Evolutionary conservation across 192 early-diverging fungal genomes (phyloP).

Genomic region (Lunasporangiospora selenospora): DNA sequence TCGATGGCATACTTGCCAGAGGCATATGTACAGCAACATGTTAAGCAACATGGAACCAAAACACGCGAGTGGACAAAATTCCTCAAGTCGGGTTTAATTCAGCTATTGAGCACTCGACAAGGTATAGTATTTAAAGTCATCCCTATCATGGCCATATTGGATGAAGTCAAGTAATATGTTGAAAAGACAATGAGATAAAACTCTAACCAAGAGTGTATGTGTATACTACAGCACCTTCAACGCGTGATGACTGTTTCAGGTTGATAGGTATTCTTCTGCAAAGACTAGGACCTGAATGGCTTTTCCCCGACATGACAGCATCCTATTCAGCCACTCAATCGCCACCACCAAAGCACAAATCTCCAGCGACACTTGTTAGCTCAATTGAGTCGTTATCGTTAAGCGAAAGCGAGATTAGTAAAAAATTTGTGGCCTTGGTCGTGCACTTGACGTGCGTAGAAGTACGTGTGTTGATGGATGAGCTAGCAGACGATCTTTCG

Average conservation of each 20-base stretch:
- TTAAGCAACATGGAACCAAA: conserved; percentile 6
- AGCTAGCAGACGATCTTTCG: conserved; percentile 20
- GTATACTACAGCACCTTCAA: conserved; percentile 18
- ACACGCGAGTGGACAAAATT: conserved; percentile 21
- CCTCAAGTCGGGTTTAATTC: conserved; percentile 38
- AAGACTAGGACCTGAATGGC: conserved; percentile 29
- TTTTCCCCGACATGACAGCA: conserved; percentile 20
- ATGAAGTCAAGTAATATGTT: too few species aligned
- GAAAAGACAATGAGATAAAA: too few species aligned
- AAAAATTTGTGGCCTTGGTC: conserved; percentile 29
- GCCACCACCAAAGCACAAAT: conserved; percentile 1
- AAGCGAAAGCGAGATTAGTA: conserved; percentile 25
- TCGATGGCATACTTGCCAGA: conserved; percentile 23
- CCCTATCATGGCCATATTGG: too few species aligned
- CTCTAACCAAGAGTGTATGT: too few species aligned
- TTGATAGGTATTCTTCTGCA: conserved; percentile 34
- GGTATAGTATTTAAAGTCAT: conserved; percentile 3
- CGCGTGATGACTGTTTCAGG: conserved; percentile 31
- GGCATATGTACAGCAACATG: conserved; percentile 23
- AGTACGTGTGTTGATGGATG: conserved; percentile 28
- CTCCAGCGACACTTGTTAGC: conserved; percentile 15
- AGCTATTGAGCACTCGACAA: conserved; percentile 42
- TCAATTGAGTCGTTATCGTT: conserved; percentile 31
- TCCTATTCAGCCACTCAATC: neutral
- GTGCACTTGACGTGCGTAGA: conserved; percentile 39